Evolutionary conservation across 352 stramenopile genomes (phyloP), one percentile per base, ranked within the genome.

Genomic region (Phytophthora kernoviae): DNA sequence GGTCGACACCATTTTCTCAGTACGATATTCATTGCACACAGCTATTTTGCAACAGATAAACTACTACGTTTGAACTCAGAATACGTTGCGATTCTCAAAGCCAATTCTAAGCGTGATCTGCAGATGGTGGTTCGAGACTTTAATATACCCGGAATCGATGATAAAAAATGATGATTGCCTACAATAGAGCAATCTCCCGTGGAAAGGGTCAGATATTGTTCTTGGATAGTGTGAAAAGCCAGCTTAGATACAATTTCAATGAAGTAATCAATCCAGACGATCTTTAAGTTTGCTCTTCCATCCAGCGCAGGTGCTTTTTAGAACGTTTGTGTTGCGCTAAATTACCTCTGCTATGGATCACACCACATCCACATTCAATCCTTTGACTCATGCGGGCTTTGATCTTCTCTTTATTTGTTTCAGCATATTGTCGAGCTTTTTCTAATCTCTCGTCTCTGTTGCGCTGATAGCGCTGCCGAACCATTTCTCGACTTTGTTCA

Each of bases 61-160:
- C 41, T 63, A 22, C 48, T 63, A 2, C 45, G 55, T 11, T 45
- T 63, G n/a, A 63, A 63, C 33, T 20, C 21, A 4, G 45, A 63
- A 24, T 63, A 63, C 39, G 36, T 63, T n/a, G 26, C 24, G 15
- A 63, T 63, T 17, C 24, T 63, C 0, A 56, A 51, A 44, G 55
- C 55, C 0, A 63, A 63, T 36, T 51, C 34, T 33, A 56, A 56
- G 14, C 55, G 55, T 14, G 55, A 63, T 56, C 26, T 63, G 22
- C n/a, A 50, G 14, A 34, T 63, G 36, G 26, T 63, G 14, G 10
- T 56, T 0, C 48, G 24, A 4, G 55, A 63, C 34, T 63, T 63
- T 21, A 48, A 47, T 47, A 45, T 63, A 15, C n/a, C 21, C 4
- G 21, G n/a, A 22, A 34, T 54, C 7, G 22, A 47, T 56, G 49